Base-by-base conservation (phyloP, 805 yeast genomes). In the Cyberlindnera japonica region DNA sequence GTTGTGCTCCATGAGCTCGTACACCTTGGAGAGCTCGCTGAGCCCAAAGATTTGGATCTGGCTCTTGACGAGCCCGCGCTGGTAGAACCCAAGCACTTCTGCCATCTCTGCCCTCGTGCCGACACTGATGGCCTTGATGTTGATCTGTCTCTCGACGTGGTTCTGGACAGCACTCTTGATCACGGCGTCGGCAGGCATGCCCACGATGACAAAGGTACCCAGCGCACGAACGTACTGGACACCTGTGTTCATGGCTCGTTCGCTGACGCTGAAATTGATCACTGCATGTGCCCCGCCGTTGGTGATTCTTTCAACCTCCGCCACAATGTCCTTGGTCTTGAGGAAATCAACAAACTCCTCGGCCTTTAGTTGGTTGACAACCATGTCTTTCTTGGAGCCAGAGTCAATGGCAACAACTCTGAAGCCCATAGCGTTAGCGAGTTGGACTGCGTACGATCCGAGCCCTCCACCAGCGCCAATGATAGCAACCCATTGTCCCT, bases 381-480 rank as follows among this genome's bases (percentile, higher is more conserved):
- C 69, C 53, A 77, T 65, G 28, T 62, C 76, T 64, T 80, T 79
- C 35, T 74, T 86, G 10, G 58, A 78, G 60, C 86, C 86, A 58
- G 83, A 83, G 58, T 83, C 90, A 51, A 83, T 80, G 49, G 77
- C 88, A 19, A 82, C 53, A 35, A 81, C 86, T 67, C 75, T 72
- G 62, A 68, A 70, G 51, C 90, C 91, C 86, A 81, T 77, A 41
- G 87, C 88, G 50, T 66, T 72, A 45, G 85, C 89, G 65, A 80
- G 80, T 64, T 83, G 89, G 50, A 82, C 69, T 37, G 87, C 88
- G 49, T 81, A 68, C 19, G 87, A 72, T 53, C 90, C 91, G 61
- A 83, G 71, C 53, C 91, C 90, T 62, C 90, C 90, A 61, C 79
- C 86, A 48, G 88, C 89, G 65, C 91, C 90, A 43, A 86, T 75